Percentiles rank a stretch among this genome's conserved stretches.
phyloP scores from a whole-genome alignment of 2,329 filamentous ascomycete species.

The Ceratocystis albifundus region DNA sequence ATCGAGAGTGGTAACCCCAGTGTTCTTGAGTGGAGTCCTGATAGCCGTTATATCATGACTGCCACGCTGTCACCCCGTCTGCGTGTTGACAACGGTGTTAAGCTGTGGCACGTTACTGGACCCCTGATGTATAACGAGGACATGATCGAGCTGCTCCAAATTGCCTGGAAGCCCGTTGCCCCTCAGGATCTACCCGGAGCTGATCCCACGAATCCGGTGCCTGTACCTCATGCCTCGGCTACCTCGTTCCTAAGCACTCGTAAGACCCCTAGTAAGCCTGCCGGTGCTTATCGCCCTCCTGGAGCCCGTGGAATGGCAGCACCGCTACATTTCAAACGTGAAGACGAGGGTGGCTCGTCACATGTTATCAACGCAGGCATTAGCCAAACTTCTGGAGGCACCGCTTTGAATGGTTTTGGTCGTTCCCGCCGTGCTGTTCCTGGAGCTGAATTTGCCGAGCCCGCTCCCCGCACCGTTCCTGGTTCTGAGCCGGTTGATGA shows the following conservation, averaged over 20 bases:
- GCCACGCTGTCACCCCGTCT: conserved; percentile 94
- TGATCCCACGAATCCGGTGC: conserved; percentile 63
- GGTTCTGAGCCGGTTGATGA: conserved; percentile 58
- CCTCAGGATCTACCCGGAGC: conserved; percentile 46
- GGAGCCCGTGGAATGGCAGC: conserved; percentile 82
- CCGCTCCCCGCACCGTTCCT: conserved; percentile 56
- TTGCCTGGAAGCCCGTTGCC: conserved; percentile 70
- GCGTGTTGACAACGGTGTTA: conserved; percentile 91
- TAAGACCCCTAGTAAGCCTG: conserved; percentile 92
- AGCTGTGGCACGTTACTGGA: conserved; percentile 86
- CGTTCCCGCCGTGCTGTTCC: conserved; percentile 66
- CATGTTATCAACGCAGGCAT: conserved; percentile 67
- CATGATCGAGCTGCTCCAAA: conserved; percentile 86
- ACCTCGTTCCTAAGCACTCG: conserved; percentile 68
- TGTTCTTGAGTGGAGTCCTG: conserved; percentile 93
- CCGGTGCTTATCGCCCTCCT: conserved; percentile 91
- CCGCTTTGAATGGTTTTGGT: conserved; percentile 70
- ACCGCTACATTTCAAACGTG: conserved; percentile 89
- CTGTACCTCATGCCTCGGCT: conserved; percentile 71
- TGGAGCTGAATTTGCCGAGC: conserved; percentile 65
- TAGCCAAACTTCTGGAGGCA: conserved; percentile 28
- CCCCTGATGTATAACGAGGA: conserved; percentile 90
- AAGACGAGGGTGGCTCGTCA: conserved; percentile 88
- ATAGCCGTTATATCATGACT: conserved; percentile 89
- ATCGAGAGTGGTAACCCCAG: conserved; percentile 94